Conservation (phyloP, 2,329 filamentous ascomycete genomes). For the Fusarium lateritium region DNA sequence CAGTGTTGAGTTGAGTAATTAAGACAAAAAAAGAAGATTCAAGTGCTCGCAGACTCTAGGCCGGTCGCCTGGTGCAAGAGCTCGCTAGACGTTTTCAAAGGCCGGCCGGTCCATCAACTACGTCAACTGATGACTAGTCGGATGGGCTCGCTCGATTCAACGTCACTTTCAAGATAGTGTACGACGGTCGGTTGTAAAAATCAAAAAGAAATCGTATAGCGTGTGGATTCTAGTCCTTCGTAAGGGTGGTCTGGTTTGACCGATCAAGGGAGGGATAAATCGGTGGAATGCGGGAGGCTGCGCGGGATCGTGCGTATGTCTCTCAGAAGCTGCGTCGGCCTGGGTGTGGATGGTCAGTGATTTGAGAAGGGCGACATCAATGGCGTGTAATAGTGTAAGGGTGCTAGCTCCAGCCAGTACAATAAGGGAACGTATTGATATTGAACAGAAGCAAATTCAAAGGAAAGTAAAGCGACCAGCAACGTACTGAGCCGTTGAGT, state of each 20-base stretch:
- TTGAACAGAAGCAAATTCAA: conserved; percentile 25
- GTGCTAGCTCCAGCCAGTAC: conserved; percentile 26
- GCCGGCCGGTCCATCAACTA: conserved; percentile 52
- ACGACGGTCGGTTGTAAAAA: conserved; percentile 8
- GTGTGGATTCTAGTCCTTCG: conserved; percentile 23
- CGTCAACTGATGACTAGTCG: conserved; percentile 17
- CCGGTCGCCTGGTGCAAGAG: conserved; percentile 42
- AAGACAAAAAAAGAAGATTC: conserved; percentile 20
- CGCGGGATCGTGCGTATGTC: conserved; percentile 26
- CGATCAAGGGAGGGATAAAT: conserved; percentile 43
- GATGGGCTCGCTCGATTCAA: conserved; percentile 35
- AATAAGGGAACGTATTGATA: conserved; percentile 26
- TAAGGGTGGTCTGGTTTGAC: conserved; percentile 25
- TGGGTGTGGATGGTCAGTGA: conserved; percentile 43
- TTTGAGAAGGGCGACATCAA: conserved; percentile 24
- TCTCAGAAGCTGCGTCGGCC: conserved; percentile 38
- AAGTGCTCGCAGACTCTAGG: conserved; percentile 37
- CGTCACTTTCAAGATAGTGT: conserved; percentile 22
- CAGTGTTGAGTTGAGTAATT: conserved; percentile 19
- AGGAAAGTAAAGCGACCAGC: conserved; percentile 32
- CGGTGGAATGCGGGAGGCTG: conserved; percentile 44
- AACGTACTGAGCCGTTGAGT: conserved; percentile 42
- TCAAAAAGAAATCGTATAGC: conserved; percentile 28
- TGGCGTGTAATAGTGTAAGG: conserved; percentile 29
- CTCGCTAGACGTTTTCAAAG: conserved; percentile 39